Conservation (phyloP, 73 alveolate genomes). For the Durusdinium trenchii region DNA sequence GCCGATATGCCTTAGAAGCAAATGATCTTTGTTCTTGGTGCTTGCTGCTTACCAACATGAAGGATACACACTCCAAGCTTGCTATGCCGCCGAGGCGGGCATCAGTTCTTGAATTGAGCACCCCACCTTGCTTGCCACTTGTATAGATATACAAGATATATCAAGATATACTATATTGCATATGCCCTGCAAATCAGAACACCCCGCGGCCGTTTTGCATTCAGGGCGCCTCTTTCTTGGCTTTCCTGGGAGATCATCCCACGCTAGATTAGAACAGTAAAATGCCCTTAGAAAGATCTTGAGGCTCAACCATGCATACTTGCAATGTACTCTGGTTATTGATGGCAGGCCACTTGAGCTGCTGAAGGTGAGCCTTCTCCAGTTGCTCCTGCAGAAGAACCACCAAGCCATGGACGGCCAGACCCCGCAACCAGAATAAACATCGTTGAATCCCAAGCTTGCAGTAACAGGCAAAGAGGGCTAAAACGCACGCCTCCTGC, state of each 20-base stretch:
- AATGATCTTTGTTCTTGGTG: too few relatives aligned
- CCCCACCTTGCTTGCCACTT: too few relatives aligned
- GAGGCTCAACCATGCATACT: too few relatives aligned
- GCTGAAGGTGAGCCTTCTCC: conserved; percentile 45
- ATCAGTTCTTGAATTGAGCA: too few relatives aligned
- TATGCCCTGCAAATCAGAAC: too few relatives aligned
- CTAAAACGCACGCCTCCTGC: conserved; percentile 2
- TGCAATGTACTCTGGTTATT: too few relatives aligned
- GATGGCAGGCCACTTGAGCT: conserved; percentile 23
- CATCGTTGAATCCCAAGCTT: not conserved
- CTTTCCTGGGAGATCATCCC: not conserved
- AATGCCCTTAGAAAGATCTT: not conserved
- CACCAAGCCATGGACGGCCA: not conserved
- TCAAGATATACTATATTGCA: too few relatives aligned
- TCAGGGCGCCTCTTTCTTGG: conserved; percentile 50
- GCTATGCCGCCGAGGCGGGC: not conserved
- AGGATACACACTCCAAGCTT: not conserved
- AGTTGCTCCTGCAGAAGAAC: conserved; percentile 42
- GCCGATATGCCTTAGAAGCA: not conserved
- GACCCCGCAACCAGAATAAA: not conserved
- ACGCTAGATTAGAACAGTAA: not conserved
- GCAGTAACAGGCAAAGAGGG: not conserved
- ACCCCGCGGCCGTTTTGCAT: not conserved
- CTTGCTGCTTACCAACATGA: too few relatives aligned
- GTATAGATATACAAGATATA: too few relatives aligned